phyloP scores from a whole-genome alignment of 179 eudicot genomes.

The Beta lomatogona region DNA sequence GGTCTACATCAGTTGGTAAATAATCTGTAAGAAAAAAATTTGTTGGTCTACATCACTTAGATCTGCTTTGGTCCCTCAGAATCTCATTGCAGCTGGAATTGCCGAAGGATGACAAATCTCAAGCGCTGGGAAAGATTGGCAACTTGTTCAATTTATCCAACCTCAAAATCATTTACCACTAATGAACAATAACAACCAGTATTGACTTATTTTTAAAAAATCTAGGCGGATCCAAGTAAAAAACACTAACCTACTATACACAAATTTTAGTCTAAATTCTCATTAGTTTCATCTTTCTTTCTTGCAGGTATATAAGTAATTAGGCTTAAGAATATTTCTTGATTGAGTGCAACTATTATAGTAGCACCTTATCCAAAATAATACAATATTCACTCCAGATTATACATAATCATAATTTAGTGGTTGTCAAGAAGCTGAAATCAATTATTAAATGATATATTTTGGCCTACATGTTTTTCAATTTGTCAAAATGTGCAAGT shows the following conservation, averaged over 20 bases:
- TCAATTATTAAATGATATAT: background rate
- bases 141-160: background rate
- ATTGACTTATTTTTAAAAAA: no score
- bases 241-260: no score
- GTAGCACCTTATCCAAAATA: background rate
- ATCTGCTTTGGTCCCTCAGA: background rate
- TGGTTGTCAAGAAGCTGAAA: background rate
- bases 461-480: background rate
- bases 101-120: background rate
- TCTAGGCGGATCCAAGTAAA: no score
- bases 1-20: background rate
- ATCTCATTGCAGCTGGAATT: constrained; percentile 13
- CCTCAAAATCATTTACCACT: background rate
- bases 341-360: no score
- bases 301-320: background rate
- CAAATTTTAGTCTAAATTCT: no score
- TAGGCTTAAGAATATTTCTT: no score
- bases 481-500: background rate
- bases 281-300: background rate
- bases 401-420: background rate
- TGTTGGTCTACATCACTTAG: background rate
- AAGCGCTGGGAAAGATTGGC: background rate
- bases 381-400: background rate
- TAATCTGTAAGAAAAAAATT: background rate
- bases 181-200: background rate